phyloP scores from a whole-genome alignment of 1,284 basidiomycete genomes.

The Trametes sp. region DNA sequence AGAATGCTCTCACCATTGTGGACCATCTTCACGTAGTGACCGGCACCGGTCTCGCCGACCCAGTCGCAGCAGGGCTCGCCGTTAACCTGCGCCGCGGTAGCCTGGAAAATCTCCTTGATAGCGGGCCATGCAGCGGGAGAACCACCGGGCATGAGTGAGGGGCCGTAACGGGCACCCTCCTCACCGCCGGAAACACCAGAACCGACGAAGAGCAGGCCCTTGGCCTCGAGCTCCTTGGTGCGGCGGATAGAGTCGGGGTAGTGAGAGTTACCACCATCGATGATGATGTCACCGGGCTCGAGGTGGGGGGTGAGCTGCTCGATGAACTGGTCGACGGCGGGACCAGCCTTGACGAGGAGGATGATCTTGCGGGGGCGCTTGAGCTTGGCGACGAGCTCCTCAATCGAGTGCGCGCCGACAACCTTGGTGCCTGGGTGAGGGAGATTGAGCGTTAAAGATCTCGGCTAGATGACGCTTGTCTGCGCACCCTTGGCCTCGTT shows the following conservation, averaged over 20 bases:
- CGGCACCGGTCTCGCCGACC: constrained; percentile 96
- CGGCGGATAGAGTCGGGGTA: constrained; percentile 99
- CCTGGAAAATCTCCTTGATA: constrained; percentile 99
- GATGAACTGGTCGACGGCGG: constrained; percentile 84
- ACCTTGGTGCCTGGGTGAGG: constrained; percentile 83
- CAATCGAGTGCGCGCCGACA: constrained; percentile 92
- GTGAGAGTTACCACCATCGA: constrained; percentile 99
- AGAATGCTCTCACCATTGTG: constrained; percentile 81
- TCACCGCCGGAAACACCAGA: constrained; percentile 99
- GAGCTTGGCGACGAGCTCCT: constrained; percentile 87
- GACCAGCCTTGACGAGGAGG: constrained; percentile 92
- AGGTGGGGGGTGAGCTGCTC: constrained; percentile 73
- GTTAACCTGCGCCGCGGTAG: constrained; percentile 93
- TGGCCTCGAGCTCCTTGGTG: constrained; percentile 89
- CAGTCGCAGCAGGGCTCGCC: constrained; percentile 99
- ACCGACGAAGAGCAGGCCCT: constrained; percentile 97
- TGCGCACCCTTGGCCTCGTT: constrained; percentile 95
- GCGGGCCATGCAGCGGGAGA: constrained; percentile 93
- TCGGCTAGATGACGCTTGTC: constrained; percentile 37
- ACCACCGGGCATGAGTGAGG: constrained; percentile 99
- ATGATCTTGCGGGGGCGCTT: constrained; percentile 92
- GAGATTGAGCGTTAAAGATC: constrained; percentile 25
- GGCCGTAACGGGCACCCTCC: constrained; percentile 97
- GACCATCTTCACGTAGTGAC: constrained; percentile 99
- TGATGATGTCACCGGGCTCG: constrained; percentile 91